Base-by-base conservation (phyloP, 2,329 filamentous ascomycete genomes). In the Lachnellula cervina region DNA sequence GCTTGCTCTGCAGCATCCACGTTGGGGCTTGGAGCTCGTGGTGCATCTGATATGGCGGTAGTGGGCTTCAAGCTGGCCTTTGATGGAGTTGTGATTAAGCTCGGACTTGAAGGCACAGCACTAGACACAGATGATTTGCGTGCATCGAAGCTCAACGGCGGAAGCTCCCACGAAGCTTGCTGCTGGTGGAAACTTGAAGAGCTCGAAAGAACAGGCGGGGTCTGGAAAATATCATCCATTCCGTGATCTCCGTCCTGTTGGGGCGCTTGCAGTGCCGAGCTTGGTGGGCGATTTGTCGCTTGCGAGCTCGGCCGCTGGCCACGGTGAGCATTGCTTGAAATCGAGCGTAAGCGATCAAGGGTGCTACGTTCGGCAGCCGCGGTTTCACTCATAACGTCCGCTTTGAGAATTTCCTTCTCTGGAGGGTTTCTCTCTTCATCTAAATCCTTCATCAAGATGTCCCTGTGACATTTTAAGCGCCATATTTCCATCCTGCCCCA, bases 401-500 rank as follows among this genome's bases (percentile, higher is more conserved):
- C 21, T 32, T 53, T 57, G 25, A 51, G 50, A 28, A 35, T 34
- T 7, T 19, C 38, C 17, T 43, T 49, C 6, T 60, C 59, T 5
- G 70, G 69, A 11, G 42, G 42, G 42, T 68, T 69, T 35, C 59
- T 67, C 66, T 96, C 92, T 63, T 96, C 90, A 53, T 93, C 88
- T 8, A 97, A 76, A 68, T 99, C 94, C 71, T 91, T 80, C 5
- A 84, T 77, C 19, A 99, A 75, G 58, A 97, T 92, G 65, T 97
- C 93, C 43, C 87, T 86, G 71, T 99, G 92, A 62, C 92, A 97
- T 67, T 84, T 93, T 65, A 93, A 82, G 52, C 86, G 88, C 90
- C 92, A 97, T 19, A 97, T 94, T 62, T 96, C 90, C 69, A 95
- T 87, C 58, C 93, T 82, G n/a, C 87, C 86, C 93, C 93, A 97